phyloP scores from a whole-genome alignment of 495 filamentous ascomycete genomes.

The Lichina pygmaea region DNA sequence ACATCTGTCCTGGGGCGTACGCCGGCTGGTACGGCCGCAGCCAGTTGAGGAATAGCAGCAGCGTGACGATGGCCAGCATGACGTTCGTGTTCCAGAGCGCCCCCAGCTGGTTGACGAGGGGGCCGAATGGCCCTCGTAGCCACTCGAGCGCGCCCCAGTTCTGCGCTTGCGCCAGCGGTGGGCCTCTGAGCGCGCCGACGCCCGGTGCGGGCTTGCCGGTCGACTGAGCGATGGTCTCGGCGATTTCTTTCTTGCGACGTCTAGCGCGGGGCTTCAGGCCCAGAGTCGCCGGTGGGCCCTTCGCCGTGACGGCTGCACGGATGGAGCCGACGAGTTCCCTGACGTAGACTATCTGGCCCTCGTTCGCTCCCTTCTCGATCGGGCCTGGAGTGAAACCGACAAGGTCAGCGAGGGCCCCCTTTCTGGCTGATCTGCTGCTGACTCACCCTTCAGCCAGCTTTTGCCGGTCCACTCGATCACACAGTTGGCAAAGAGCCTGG shows the following conservation, averaged over 20 bases:
- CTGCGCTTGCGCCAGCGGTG: slow-evolving; percentile 4
- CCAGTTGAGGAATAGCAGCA: slow-evolving; percentile 28
- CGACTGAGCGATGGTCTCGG: slow-evolving; percentile 13
- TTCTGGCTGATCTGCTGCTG: not conserved
- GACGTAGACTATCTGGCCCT: slow-evolving; percentile 61
- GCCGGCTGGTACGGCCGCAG: slow-evolving; percentile 8
- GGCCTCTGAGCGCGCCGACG: slow-evolving; percentile 14
- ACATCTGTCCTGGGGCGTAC: slow-evolving; percentile 4
- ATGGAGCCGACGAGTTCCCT: slow-evolving; percentile 48
- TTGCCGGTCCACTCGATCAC: slow-evolving; percentile 92
- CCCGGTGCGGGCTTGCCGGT: slow-evolving; percentile 18
- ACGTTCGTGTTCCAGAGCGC: slow-evolving; percentile 48
- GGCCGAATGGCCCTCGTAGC: slow-evolving; percentile 37
- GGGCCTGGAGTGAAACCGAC: slow-evolving; percentile 24
- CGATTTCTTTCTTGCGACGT: slow-evolving; percentile 16
- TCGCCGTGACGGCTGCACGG: slow-evolving; percentile 41
- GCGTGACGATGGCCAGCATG: slow-evolving; percentile 18
- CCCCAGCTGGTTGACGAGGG: slow-evolving; percentile 38
- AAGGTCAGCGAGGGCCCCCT: slow-evolving; percentile 5
- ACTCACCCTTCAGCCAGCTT: slow-evolving; percentile 86
- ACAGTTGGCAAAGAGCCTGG: slow-evolving; percentile 60
- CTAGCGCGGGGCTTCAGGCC: slow-evolving; percentile 16
- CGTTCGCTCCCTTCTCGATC: slow-evolving; percentile 85
- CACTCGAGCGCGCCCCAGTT: slow-evolving; percentile 70
- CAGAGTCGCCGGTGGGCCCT: slow-evolving; percentile 19